A percentile compares a stretch with the other conserved stretches of the same genome.
Conservation (phyloP, 2,329 filamentous ascomycete genomes). For the Dothideomycetes sp. region DNA sequence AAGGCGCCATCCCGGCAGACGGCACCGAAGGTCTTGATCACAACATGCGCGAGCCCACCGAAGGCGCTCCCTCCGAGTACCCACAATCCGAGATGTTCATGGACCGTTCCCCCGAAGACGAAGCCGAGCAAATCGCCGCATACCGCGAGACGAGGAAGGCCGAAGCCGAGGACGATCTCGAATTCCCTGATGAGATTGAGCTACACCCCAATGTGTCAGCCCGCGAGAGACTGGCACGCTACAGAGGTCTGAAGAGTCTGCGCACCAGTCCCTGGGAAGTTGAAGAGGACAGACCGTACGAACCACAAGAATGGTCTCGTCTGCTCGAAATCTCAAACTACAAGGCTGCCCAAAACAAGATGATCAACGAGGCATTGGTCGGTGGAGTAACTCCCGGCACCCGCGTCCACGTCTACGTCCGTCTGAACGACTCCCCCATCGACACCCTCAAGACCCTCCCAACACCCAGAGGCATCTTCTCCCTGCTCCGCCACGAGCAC, state of each 20-base stretch:
- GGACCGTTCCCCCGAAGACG: conserved; percentile 70
- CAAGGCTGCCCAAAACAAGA: conserved; percentile 67
- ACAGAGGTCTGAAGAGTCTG: conserved; percentile 85
- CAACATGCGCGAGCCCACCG: conserved; percentile 44
- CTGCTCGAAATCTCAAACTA: conserved; percentile 86
- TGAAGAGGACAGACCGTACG: conserved; percentile 73
- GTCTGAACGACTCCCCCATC: conserved; percentile 36
- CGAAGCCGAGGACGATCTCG: conserved; percentile 80
- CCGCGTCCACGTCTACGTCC: conserved; percentile 70
- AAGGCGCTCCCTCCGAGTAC: conserved; percentile 71
- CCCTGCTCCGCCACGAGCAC: conserved; percentile 85
- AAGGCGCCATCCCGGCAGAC: conserved; percentile 60
- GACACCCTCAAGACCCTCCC: conserved; percentile 45
- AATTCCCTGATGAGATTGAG: conserved; percentile 97
- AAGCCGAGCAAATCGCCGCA: conserved; percentile 69
- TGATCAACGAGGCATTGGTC: conserved; percentile 72
- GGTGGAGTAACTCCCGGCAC: conserved; percentile 80
- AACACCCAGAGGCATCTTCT: conserved; percentile 66
- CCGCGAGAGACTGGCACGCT: conserved; percentile 73
- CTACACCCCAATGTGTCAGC: conserved; percentile 80
- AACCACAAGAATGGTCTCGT: conserved; percentile 83
- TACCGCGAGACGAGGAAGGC: conserved; percentile 70
- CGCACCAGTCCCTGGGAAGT: conserved; percentile 82
- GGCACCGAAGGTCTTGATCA: conserved; percentile 59
- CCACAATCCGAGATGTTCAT: conserved; percentile 88